phyloP scores from a whole-genome alignment of 768 basidiomycete genomes.

The Neoboletus magnificus region DNA sequence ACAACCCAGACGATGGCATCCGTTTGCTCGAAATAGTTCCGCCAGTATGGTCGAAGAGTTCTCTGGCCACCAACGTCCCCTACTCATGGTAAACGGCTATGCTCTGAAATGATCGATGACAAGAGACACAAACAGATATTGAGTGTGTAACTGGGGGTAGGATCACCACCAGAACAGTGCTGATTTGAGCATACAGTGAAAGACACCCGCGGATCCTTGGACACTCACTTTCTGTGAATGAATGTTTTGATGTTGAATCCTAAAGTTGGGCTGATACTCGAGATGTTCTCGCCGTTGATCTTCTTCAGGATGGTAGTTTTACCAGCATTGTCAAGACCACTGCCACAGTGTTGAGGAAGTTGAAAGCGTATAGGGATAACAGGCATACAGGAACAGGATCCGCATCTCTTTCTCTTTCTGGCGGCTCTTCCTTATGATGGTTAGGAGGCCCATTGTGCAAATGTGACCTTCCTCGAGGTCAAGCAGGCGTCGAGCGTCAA shows the following conservation, averaged over 20 bases:
- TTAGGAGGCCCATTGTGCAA: slow-evolving; percentile 80
- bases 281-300: slow-evolving; percentile 89
- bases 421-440: slow-evolving; percentile 94
- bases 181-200: slow-evolving; percentile 14
- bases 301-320: slow-evolving; percentile 98
- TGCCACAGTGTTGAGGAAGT: slow-evolving; percentile 34
- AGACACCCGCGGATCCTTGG: slow-evolving; percentile 18
- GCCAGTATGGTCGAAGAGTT: slow-evolving; percentile 95
- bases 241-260: slow-evolving; percentile 99
- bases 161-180: slow-evolving; percentile 24
- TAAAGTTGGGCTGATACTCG: slow-evolving; percentile 84
- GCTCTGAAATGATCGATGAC: slow-evolving; percentile 30
- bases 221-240: slow-evolving; percentile 75
- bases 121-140: slow-evolving; percentile 38
- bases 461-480: neutral
- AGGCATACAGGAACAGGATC: slow-evolving; percentile 80
- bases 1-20: slow-evolving; percentile 99
- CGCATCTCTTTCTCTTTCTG: slow-evolving; percentile 97
- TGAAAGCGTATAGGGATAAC: slow-evolving; percentile 4
- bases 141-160: slow-evolving; percentile 38
- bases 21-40: slow-evolving; percentile 98
- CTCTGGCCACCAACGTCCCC: slow-evolving; percentile 99
- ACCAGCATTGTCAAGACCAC: slow-evolving; percentile 96
- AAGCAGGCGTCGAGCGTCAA: too few species aligned
- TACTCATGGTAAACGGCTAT: slow-evolving; percentile 77